Conservation (phyloP, 2,329 filamentous ascomycete species). For the Fusarium nanum region DNA sequence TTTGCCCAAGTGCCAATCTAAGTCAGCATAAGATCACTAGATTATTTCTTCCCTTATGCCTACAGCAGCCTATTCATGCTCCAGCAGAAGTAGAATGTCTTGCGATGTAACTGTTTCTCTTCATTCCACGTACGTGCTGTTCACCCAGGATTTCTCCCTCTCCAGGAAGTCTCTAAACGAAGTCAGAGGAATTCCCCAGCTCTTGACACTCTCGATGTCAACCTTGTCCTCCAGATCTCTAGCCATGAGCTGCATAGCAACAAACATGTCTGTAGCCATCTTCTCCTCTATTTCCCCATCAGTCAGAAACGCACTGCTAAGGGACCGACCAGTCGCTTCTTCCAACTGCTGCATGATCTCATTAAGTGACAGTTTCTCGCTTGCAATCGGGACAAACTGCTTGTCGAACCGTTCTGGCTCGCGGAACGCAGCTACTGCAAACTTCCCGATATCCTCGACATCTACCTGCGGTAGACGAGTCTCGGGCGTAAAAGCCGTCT, state of each 20-base stretch:
- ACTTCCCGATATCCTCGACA: conserved; percentile 12
- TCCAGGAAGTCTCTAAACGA: neutral
- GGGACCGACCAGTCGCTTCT: neutral
- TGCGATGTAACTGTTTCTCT: neutral
- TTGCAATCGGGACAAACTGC: neutral
- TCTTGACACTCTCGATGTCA: neutral
- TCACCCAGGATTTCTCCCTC: neutral
- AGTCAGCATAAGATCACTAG: no score
- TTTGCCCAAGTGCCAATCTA: no score
- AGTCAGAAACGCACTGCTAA: neutral
- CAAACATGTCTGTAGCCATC: neutral
- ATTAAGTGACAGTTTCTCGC: neutral
- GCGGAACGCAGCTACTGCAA: conserved; percentile 1
- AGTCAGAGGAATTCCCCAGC: neutral
- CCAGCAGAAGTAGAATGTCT: neutral
- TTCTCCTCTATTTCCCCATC: neutral
- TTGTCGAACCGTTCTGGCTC: neutral
- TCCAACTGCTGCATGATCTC: neutral
- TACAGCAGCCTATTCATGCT: neutral
- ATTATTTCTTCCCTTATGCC: no score
- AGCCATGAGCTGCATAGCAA: neutral
- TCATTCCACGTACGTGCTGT: neutral
- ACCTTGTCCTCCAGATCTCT: conserved; percentile 8
- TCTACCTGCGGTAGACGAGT: conserved; percentile 6
- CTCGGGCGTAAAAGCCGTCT: neutral